Conservation (phyloP, 192 early-diverging fungal genomes). For the Coemansia sp. region DNA sequence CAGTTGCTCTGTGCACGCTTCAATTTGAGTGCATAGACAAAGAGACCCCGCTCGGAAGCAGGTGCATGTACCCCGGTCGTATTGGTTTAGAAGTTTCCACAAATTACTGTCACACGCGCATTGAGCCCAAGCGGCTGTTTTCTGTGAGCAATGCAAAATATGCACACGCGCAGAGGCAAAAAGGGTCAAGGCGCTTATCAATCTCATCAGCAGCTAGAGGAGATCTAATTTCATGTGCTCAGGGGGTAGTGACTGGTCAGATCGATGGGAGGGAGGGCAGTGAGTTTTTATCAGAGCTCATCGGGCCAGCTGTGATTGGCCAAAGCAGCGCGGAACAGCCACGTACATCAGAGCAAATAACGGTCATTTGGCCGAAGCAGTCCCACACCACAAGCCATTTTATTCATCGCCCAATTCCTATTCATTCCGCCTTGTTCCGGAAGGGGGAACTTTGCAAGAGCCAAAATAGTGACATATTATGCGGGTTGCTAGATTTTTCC, state of each 20-base stretch:
- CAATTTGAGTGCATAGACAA: slow-evolving; percentile 10
- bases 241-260: background rate
- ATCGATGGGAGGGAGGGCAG: slow-evolving; percentile 3
- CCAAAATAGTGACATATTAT: background rate
- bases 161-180: slow-evolving; percentile 4
- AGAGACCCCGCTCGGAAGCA: background rate
- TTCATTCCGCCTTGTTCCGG: slow-evolving; percentile 4
- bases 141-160: too few relatives aligned
- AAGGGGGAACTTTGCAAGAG: background rate
- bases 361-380: background rate
- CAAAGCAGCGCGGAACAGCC: background rate
- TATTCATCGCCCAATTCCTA: slow-evolving; percentile 5
- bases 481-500: background rate
- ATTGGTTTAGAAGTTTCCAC: slow-evolving; percentile 5
- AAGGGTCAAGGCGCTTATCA: slow-evolving; percentile 7
- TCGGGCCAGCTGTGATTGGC: slow-evolving; percentile 8
- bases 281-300: background rate
- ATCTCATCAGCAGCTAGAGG: background rate
- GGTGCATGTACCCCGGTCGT: background rate
- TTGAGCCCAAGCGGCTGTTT: background rate
- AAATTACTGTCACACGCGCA: slow-evolving; percentile 5
- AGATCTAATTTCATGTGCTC: slow-evolving; percentile 8
- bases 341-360: background rate
- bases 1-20: background rate
- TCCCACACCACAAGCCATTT: slow-evolving; percentile 1